Conservation (phyloP, 1,284 basidiomycete genomes). For the Tilletiopsis washingtonensis region DNA sequence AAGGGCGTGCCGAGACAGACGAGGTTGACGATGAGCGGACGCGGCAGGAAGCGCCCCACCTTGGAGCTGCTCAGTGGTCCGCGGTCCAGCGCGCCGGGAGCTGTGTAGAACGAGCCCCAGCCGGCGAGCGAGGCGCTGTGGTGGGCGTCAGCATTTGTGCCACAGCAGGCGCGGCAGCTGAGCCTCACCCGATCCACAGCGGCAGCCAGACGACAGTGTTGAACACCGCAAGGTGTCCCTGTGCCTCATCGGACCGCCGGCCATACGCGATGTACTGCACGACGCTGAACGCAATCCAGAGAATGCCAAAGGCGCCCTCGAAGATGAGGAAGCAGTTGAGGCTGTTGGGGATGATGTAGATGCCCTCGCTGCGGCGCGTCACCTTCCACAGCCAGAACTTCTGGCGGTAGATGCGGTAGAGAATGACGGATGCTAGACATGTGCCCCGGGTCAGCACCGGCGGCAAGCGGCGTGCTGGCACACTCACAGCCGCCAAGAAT, state of each 20-base stretch:
- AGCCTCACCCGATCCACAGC: conserved; percentile 8
- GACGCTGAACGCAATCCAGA: conserved; percentile 22
- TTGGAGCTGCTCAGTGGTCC: conserved; percentile 9
- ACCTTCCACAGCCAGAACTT: not conserved
- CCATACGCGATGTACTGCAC: conserved; percentile 4
- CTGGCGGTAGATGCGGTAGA: not conserved
- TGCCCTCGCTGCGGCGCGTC: conserved; percentile 2
- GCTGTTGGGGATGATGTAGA: conserved; percentile 20
- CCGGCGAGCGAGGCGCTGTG: conserved; percentile 26
- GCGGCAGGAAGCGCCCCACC: conserved; percentile 12
- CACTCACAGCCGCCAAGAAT: not conserved
- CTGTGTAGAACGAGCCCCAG: conserved; percentile 35
- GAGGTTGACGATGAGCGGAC: conserved; percentile 27
- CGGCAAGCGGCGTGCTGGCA: not conserved
- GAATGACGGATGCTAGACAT: not conserved
- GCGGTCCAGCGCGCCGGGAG: conserved; percentile 29
- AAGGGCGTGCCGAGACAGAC: conserved; percentile 25
- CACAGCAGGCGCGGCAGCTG: conserved; percentile 3
- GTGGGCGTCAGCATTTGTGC: conserved; percentile 1
- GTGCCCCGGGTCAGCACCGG: not conserved
- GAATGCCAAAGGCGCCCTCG: conserved; percentile 2
- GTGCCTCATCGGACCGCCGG: not conserved
- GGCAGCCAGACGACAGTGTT: conserved; percentile 19
- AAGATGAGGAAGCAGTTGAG: conserved; percentile 19
- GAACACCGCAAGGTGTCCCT: conserved; percentile 8